These are phyloP conservation scores for Macrocystidia cucumis DNA, from an alignment of 1,284 basidiomycete genomes.

Conservation along the genomic window DNA sequence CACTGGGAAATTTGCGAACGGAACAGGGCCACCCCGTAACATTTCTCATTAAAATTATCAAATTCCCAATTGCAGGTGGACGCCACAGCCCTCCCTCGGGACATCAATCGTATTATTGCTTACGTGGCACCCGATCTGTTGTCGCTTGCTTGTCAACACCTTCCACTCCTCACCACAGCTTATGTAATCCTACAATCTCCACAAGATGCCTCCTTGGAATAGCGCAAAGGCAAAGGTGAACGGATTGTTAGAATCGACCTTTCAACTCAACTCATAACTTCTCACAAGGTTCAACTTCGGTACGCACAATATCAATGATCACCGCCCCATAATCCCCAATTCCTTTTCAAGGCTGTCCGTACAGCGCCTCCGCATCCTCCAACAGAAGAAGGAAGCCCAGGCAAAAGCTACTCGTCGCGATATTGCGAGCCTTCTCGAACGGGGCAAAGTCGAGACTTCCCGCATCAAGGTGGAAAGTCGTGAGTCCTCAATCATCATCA, in stretches of 20 bases:
- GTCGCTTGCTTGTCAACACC: too few relatives aligned
- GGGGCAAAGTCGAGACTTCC: conserved; percentile 77
- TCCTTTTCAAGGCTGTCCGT: conserved; percentile 66
- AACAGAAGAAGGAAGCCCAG: conserved; percentile 91
- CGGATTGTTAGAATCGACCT: conserved; percentile 4
- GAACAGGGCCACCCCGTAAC: too few relatives aligned
- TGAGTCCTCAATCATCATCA: conserved; percentile 26
- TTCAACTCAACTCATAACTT: conserved; percentile 2
- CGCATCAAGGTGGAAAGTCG: conserved; percentile 77
- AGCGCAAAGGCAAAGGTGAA: conserved; percentile 65
- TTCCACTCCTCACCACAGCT: too few relatives aligned
- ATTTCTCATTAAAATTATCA: too few relatives aligned
- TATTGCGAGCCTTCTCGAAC: conserved; percentile 73
- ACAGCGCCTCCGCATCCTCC: conserved; percentile 83
- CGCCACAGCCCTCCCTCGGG: too few relatives aligned
- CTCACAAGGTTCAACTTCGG: conserved; percentile 57
- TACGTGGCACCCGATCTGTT: too few relatives aligned
- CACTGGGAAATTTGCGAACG: too few relatives aligned
- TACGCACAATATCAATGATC: conserved; percentile 24
- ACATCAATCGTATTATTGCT: too few relatives aligned
- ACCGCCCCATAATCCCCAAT: conserved; percentile 2
- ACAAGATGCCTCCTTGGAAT: conserved; percentile 66
- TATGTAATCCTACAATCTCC: too few relatives aligned
- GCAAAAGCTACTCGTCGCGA: conserved; percentile 80
- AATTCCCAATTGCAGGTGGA: too few relatives aligned